These are phyloP conservation scores for Glaciozyma antarctica DNA, from an alignment of 768 basidiomycete genomes.

Conservation along the genomic window DNA sequence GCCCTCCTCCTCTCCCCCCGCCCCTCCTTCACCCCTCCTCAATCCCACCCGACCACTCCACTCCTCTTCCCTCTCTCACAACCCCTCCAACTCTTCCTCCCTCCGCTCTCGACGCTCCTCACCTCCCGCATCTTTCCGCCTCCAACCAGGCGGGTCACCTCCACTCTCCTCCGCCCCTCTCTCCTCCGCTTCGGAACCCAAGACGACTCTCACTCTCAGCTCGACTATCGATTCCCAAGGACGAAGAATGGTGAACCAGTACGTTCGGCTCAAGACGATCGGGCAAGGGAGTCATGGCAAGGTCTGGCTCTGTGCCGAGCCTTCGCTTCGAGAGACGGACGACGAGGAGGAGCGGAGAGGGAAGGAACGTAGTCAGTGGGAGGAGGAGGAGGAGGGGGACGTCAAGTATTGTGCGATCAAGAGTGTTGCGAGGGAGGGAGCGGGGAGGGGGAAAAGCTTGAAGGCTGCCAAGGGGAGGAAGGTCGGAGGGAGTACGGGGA, in stretches of 20 bases:
- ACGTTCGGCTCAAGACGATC: slow-evolving; percentile 62
- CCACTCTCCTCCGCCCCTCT: background rate
- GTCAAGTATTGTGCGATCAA: slow-evolving; percentile 41
- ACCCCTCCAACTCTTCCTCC: slow-evolving; percentile 6
- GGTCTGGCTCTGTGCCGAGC: slow-evolving; percentile 64
- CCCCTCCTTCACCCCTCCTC: background rate
- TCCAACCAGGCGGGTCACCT: background rate
- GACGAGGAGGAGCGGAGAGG: slow-evolving; percentile 11
- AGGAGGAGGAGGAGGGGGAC: slow-evolving; percentile 15
- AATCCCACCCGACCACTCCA: background rate
- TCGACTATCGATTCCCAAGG: slow-evolving; percentile 32
- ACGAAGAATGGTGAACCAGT: slow-evolving; percentile 63
- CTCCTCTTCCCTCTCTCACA: background rate
- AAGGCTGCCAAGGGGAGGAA: slow-evolving; percentile 22
- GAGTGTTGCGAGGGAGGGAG: slow-evolving; percentile 40
- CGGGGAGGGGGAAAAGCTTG: slow-evolving; percentile 14
- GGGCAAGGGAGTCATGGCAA: slow-evolving; percentile 86
- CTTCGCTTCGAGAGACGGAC: slow-evolving; percentile 32
- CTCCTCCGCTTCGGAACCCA: slow-evolving; percentile 8
- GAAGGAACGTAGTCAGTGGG: slow-evolving; percentile 24
- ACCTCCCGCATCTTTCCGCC: background rate
- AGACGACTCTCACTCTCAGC: slow-evolving; percentile 24
- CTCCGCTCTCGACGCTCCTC: background rate
- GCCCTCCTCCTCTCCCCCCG: background rate
- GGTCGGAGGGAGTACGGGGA: slow-evolving; percentile 13